Conservation (phyloP, 805 yeast genomes). For the Metschnikowia cubensis region DNA sequence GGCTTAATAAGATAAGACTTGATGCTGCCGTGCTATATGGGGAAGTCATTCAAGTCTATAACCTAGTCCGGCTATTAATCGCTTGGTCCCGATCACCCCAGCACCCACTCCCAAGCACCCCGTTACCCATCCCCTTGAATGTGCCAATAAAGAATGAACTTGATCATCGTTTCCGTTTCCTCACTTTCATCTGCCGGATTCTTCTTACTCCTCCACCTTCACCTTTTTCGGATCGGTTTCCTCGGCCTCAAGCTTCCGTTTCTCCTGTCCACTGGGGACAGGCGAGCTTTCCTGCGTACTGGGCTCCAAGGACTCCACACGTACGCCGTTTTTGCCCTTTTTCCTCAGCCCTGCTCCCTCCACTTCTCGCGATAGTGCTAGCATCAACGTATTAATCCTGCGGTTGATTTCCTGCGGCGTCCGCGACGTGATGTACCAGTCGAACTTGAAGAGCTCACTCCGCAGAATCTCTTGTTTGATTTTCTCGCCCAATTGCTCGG, state of each 20-base stretch:
- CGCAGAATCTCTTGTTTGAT: conserved; percentile 60
- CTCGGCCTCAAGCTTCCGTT: conserved; percentile 3
- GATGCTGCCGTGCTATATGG: no score
- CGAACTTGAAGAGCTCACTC: conserved; percentile 62
- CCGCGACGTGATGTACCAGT: conserved; percentile 70
- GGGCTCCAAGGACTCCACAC: conserved; percentile 39
- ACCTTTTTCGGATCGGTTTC: conserved; percentile 8
- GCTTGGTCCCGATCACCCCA: no score
- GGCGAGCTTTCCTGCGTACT: conserved; percentile 17
- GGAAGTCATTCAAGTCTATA: no score
- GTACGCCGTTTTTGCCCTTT: conserved; percentile 17
- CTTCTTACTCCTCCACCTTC: conserved; percentile 4
- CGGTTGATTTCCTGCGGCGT: conserved; percentile 69
- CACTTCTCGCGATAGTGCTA: conserved; percentile 62
- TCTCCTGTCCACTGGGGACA: conserved; percentile 5
- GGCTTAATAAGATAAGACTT: no score
- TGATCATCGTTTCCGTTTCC: not conserved
- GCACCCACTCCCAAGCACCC: no score
- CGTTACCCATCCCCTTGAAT: no score
- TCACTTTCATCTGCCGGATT: not conserved
- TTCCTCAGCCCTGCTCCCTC: conserved; percentile 61
- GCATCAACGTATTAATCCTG: conserved; percentile 61
- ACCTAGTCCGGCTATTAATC: no score
- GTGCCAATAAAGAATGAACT: no score
- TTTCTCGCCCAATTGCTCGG: conserved; percentile 56